These are phyloP conservation scores for Singerocomus inundabilis DNA, from an alignment of 1,284 basidiomycete species.

Conservation along the genomic window DNA sequence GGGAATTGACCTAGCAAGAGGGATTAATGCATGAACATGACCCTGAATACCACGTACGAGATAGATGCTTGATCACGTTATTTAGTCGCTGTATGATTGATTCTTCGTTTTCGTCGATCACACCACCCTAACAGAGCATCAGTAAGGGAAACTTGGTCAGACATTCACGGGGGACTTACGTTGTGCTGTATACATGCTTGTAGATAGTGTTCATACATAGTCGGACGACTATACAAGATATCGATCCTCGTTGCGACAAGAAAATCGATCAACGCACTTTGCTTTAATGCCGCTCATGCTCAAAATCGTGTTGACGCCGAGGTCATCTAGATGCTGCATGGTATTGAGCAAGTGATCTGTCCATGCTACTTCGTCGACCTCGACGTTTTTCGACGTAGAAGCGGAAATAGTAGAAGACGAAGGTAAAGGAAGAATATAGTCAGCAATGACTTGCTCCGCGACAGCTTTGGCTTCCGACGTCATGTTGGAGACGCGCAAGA, in stretches of 20 bases:
- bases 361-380: slow-evolving; percentile 80
- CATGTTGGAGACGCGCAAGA: slow-evolving; percentile 56
- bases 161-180: slow-evolving; percentile 44
- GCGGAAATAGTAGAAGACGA: slow-evolving; percentile 35
- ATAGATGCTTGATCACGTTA: slow-evolving; percentile 54
- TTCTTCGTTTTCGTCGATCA: slow-evolving; percentile 79
- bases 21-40: slow-evolving; percentile 1
- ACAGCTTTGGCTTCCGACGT: slow-evolving; percentile 58
- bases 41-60: slow-evolving; percentile 42
- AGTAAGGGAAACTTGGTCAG: slow-evolving; percentile 11
- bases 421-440: slow-evolving; percentile 83
- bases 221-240: slow-evolving; percentile 51
- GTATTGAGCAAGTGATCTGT: slow-evolving; percentile 79
- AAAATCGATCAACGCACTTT: slow-evolving; percentile 37
- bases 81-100: slow-evolving; percentile 56
- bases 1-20: slow-evolving; percentile 49
- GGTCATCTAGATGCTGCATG: slow-evolving; percentile 71
- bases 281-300: slow-evolving; percentile 61
- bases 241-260: neutral
- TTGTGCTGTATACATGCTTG: slow-evolving; percentile 76
- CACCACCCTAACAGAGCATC: slow-evolving; percentile 63
- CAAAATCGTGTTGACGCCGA: slow-evolving; percentile 56
- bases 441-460: slow-evolving; percentile 65
- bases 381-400: slow-evolving; percentile 51
- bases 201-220: slow-evolving; percentile 62